These are phyloP conservation scores for Fagopyrum homotropicum DNA, from an alignment of 148 eudicot species.

Conservation along the genomic window DNA sequence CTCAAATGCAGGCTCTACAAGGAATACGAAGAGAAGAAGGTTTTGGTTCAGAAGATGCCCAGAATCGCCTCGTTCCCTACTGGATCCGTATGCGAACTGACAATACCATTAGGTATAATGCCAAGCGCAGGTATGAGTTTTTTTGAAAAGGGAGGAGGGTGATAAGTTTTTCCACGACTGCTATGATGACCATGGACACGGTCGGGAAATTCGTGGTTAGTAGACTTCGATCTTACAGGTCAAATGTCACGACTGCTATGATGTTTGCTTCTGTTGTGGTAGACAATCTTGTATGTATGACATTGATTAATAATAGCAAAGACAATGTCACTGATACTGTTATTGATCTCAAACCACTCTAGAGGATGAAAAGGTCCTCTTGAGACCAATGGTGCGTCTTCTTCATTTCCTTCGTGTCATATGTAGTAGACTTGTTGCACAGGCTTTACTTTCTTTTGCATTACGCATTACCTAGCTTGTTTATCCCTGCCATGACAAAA, in stretches of 20 bases:
- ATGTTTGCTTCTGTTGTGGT: conserved; percentile 1
- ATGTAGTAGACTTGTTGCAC: neutral
- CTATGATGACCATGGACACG: neutral
- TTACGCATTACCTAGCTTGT: neutral
- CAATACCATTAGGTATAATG: too few species aligned
- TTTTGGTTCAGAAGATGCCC: conserved; percentile 79
- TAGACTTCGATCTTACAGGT: conserved; percentile 8
- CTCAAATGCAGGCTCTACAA: conserved; percentile 73
- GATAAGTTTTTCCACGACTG: too few species aligned
- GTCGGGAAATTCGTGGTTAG: neutral
- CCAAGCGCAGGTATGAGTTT: too few species aligned
- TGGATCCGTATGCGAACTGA: too few species aligned
- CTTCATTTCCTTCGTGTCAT: neutral
- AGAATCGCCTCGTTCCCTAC: conserved; percentile 29
- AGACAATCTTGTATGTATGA: neutral
- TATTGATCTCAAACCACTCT: conserved; percentile 1
- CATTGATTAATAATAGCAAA: neutral
- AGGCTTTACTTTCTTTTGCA: neutral
- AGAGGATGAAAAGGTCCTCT: neutral
- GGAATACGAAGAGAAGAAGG: conserved; percentile 91
- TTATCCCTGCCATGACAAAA: neutral
- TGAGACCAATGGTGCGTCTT: neutral
- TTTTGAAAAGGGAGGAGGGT: too few species aligned
- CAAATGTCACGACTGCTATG: neutral
- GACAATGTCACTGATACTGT: conserved; percentile 9